Conservation (phyloP, 768 basidiomycete species). For the Collybiopsis luxurians region DNA sequence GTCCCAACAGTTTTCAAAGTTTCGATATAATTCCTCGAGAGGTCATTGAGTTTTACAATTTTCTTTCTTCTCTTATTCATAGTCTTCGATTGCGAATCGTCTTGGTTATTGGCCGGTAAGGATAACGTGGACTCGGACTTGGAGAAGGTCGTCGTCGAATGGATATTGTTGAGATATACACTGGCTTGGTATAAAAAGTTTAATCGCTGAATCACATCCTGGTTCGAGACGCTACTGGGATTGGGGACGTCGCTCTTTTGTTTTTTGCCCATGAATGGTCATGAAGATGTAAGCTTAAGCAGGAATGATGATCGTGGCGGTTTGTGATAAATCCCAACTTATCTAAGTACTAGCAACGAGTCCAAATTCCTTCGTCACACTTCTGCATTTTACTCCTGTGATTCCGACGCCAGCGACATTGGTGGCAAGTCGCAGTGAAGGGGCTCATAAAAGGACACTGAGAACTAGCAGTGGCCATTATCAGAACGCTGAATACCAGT, state of each 20-base stretch:
- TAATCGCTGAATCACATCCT: constrained; percentile 78
- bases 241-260: constrained; percentile 56
- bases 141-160: constrained; percentile 12
- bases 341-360: too few species aligned
- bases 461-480: too few species aligned
- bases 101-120: background rate
- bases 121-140: background rate
- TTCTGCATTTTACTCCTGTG: too few species aligned
- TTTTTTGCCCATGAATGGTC: constrained; percentile 69
- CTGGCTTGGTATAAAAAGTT: constrained; percentile 87
- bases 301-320: too few species aligned
- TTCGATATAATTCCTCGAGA: constrained; percentile 62
- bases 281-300: too few species aligned
- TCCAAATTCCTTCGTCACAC: too few species aligned
- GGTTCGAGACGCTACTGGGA: constrained; percentile 55
- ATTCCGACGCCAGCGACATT: too few species aligned
- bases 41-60: constrained; percentile 37
- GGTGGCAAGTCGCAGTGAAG: too few species aligned
- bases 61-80: constrained; percentile 23
- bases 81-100: background rate
- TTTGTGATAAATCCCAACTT: too few species aligned
- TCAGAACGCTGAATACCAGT: too few species aligned
- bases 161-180: constrained; percentile 49
- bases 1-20: constrained; percentile 70
- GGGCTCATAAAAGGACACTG: too few species aligned